Conservation (phyloP, 2,329 filamentous ascomycete genomes). For the Cryphonectria parasitica region DNA sequence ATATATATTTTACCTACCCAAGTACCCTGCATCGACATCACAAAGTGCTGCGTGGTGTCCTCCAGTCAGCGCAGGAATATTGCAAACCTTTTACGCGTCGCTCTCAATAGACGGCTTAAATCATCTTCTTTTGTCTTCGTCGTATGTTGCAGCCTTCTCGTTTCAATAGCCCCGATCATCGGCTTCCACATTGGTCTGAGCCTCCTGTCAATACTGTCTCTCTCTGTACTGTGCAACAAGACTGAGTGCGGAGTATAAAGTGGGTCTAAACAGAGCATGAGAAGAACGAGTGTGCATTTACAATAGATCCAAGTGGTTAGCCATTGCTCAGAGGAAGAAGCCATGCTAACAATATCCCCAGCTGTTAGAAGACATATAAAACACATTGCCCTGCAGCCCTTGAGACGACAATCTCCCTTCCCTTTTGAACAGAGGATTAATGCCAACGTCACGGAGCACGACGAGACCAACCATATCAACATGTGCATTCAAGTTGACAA, state of each 20-base stretch:
- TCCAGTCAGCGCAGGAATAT: background rate
- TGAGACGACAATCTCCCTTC: no score
- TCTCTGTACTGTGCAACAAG: background rate
- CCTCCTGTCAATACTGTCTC: no score
- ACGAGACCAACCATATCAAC: background rate
- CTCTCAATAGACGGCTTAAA: no score
- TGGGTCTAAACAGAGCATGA: background rate
- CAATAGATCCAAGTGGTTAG: background rate
- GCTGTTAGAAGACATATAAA: background rate
- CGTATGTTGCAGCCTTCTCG: background rate
- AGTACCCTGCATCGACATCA: no score
- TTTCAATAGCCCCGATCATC: background rate
- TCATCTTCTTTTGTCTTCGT: background rate
- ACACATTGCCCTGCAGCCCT: no score
- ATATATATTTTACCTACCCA: background rate
- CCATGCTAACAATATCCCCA: background rate
- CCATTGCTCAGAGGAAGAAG: background rate
- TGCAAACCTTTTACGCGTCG: background rate
- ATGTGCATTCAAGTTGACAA: background rate
- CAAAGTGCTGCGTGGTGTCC: no score
- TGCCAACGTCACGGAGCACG: background rate
- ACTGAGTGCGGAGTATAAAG: background rate
- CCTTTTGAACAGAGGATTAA: background rate
- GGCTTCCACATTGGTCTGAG: background rate
- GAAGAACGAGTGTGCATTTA: background rate